Conservation (phyloP, 768 basidiomycete species). For the Mycena polygramma region DNA sequence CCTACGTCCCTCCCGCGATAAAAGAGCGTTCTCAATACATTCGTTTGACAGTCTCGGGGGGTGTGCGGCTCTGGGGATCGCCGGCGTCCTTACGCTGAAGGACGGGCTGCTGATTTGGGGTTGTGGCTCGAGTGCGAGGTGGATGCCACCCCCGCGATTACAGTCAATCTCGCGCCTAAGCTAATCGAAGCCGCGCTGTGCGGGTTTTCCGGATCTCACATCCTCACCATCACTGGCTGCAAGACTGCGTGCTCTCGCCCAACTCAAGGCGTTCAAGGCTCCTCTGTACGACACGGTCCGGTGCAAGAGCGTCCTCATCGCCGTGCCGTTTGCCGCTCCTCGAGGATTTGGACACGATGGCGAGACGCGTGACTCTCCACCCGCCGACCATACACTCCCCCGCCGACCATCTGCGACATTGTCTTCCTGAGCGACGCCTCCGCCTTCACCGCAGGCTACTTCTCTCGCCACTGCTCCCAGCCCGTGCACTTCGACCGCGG, state of each 20-base stretch:
- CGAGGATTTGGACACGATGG: conserved; percentile 59
- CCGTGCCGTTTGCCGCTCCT: conserved; percentile 68
- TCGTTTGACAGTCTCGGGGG: conserved; percentile 72
- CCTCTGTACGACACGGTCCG: conserved; percentile 51
- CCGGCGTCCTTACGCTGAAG: conserved; percentile 68
- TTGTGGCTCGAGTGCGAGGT: conserved; percentile 62
- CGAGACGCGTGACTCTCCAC: conserved; percentile 51
- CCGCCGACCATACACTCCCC: conserved; percentile 58
- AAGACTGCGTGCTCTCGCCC: conserved; percentile 74
- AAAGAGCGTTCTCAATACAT: neutral
- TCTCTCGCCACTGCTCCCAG: conserved; percentile 60
- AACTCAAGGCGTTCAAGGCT: conserved; percentile 57
- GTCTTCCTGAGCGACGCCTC: conserved; percentile 64
- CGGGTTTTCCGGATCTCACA: conserved; percentile 48
- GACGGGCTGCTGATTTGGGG: conserved; percentile 68
- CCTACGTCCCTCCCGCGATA: too few species aligned
- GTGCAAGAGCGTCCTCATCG: conserved; percentile 54
- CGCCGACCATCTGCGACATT: conserved; percentile 62
- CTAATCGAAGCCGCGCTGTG: conserved; percentile 52
- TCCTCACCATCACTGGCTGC: conserved; percentile 67
- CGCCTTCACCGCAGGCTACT: conserved; percentile 52
- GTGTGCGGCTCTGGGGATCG: conserved; percentile 76
- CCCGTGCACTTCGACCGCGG: conserved; percentile 70
- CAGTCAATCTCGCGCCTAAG: conserved; percentile 56
- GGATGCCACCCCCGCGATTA: conserved; percentile 70